These are phyloP conservation scores for Panellus pusillus DNA, from an alignment of 768 basidiomycete genomes.

Conservation along the genomic window DNA sequence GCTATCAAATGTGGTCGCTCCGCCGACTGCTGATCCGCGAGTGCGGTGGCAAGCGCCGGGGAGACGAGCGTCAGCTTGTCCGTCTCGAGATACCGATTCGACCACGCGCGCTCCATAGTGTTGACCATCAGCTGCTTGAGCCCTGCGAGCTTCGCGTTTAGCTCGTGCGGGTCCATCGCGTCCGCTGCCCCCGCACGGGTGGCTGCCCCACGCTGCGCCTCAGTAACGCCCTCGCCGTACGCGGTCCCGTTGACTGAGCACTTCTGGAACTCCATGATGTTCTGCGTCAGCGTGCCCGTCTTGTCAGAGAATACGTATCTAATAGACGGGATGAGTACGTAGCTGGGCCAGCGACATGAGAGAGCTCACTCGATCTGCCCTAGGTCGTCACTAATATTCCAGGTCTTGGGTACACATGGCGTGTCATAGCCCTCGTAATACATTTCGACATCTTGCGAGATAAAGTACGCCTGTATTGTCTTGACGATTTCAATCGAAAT, in stretches of 20 bases:
- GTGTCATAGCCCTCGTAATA: constrained; percentile 87
- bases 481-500: constrained; percentile 99
- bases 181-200: constrained; percentile 76
- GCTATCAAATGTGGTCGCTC: constrained; percentile 70
- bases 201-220: constrained; percentile 91
- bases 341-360: constrained; percentile 73
- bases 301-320: constrained; percentile 58
- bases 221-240: constrained; percentile 94
- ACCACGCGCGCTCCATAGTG: constrained; percentile 75
- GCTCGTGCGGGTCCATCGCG: constrained; percentile 65
- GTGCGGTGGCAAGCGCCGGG: constrained; percentile 78
- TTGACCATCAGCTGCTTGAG: constrained; percentile 78
- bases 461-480: constrained; percentile 96
- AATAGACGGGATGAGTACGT: constrained; percentile 44
- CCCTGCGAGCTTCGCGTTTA: constrained; percentile 59
- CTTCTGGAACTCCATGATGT: constrained; percentile 98
- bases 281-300: constrained; percentile 94
- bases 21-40: constrained; percentile 57
- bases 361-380: constrained; percentile 91
- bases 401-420: constrained; percentile 91
- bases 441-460: constrained; percentile 95
- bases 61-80: constrained; percentile 88
- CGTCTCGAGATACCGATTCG: constrained; percentile 81
- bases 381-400: constrained; percentile 98
- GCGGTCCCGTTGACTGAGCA: constrained; percentile 82